Percentiles rank a stretch among this genome's conserved stretches.
Evolutionary conservation across 768 basidiomycete species (phyloP).

Genomic region (Lenzites betulinus): DNA sequence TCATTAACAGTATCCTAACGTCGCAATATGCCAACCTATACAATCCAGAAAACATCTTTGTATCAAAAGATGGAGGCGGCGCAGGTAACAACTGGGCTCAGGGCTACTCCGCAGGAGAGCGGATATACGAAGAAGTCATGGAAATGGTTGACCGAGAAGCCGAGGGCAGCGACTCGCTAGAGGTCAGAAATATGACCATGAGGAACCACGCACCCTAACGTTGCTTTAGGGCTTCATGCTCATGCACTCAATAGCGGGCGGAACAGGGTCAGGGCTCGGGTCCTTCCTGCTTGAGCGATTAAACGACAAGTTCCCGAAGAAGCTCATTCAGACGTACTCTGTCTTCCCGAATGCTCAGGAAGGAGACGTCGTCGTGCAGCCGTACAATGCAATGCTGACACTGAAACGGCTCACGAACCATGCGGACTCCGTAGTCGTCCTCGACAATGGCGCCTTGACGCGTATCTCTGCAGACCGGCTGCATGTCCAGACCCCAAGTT

Average conservation of each 20-base stretch:
- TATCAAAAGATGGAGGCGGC: constrained; percentile 97
- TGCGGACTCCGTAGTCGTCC: constrained; percentile 95
- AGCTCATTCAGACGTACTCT: constrained; percentile 98
- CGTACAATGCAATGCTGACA: constrained; percentile 94
- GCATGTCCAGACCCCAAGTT: constrained; percentile 83
- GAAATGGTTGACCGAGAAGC: constrained; percentile 99
- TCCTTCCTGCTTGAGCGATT: constrained; percentile 97
- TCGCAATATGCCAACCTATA: constrained; percentile 90
- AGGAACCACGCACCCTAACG: not conserved
- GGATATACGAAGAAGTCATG: constrained; percentile 94
- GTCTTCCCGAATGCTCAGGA: constrained; percentile 96
- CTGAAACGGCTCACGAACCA: constrained; percentile 93
- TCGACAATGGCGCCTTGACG: constrained; percentile 93
- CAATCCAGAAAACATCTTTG: constrained; percentile 97
- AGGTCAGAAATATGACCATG: constrained; percentile 53
- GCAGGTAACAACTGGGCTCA: constrained; percentile 99
- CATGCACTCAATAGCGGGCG: constrained; percentile 98
- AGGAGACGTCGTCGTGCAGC: constrained; percentile 97
- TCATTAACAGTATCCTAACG: constrained; percentile 91
- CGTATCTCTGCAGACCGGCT: constrained; percentile 92
- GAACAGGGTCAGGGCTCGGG: constrained; percentile 96
- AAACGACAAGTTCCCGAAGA: constrained; percentile 98
- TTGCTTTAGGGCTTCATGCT: constrained; percentile 91
- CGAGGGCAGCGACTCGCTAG: constrained; percentile 94
- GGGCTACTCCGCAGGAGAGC: constrained; percentile 88